phyloP scores from a whole-genome alignment of 2,329 filamentous ascomycete genomes.

The Anisogramma anomala region DNA sequence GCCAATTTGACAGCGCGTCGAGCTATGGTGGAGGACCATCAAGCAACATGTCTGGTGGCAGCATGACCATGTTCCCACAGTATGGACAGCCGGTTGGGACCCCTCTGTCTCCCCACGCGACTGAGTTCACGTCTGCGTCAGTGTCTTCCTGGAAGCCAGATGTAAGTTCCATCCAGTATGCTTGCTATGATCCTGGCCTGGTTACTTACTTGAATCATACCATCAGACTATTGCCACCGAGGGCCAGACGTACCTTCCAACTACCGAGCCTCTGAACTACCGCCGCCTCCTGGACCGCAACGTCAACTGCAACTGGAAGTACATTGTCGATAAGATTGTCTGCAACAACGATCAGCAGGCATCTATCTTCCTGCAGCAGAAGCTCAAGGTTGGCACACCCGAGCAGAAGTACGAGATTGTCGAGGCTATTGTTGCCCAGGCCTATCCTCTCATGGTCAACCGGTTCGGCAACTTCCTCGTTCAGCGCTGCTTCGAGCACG shows the following conservation, averaged over 20 bases:
- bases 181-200: conserved; percentile 5
- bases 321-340: conserved; percentile 98
- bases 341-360: conserved; percentile 99
- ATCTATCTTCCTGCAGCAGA: conserved; percentile 97
- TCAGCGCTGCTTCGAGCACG: conserved; percentile 97
- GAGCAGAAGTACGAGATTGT: conserved; percentile 98
- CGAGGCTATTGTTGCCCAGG: conserved; percentile 87
- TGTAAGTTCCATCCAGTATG: conserved; percentile 24
- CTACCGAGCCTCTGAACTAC: conserved; percentile 90
- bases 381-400: conserved; percentile 88
- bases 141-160: conserved; percentile 43
- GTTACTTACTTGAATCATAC: conserved; percentile 16
- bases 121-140: conserved; percentile 54
- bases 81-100: conserved; percentile 50
- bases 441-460: conserved; percentile 94
- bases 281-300: conserved; percentile 89
- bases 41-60: conserved; percentile 25
- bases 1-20: conserved; percentile 20
- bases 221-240: conserved; percentile 38
- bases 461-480: conserved; percentile 98
- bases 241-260: conserved; percentile 67
- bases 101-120: conserved; percentile 59
- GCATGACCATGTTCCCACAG: conserved; percentile 32
- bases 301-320: conserved; percentile 97
- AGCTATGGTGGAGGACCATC: conserved; percentile 17